Evolutionary conservation across 208 protist species (phyloP), one percentile per base, ranked within the genome.

Genomic region (Leishmania turanica): DNA sequence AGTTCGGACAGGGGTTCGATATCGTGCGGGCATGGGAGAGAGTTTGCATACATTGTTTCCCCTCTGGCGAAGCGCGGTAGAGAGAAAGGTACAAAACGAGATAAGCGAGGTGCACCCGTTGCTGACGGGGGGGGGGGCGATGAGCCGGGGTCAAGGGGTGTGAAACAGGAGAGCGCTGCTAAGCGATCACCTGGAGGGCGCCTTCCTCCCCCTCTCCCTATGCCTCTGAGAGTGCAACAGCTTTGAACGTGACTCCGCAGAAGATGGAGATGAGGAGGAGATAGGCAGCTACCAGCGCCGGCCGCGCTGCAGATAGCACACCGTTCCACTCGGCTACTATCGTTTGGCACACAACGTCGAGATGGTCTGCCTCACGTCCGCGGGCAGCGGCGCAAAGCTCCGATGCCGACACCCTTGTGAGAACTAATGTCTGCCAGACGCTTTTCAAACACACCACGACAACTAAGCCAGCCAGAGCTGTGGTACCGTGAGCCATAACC

Each of bases 301-400:
- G 82, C 56, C 77, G 47, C 11, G 77, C 82, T 45, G 77, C 82
- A 3, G 71, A 85, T 27, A 85, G 17, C 15, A 82, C 42, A 0
- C 77, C 82, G 45, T 85, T 81, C 77, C 82, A 85, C 51, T 85
- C 82, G n/a, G 60, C 51, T 24, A 85, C 53, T 62, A 85, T 79
- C 82, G 75, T 71, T 8, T 34, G 15, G 73, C 82, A 85, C 0
- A 69, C 54, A 5, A 27, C 62, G 34, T 81, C 72, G 2, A 62
- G 40, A 24, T 45, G 60, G 2, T 75, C 77, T 49, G 62, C 58
- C 24, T 76, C 72, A 42, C 71, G 47, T n/a, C 49, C 15, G 1
- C 37, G 42, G n/a, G n/a, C 68, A 24, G 77, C 9, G 17, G 58
- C n/a, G 37, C 82, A 85, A 62, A 69, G 21, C 60, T 79, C 24